Base-by-base conservation (phyloP, 306 rosid genomes). In the Prunus fruticosa region DNA sequence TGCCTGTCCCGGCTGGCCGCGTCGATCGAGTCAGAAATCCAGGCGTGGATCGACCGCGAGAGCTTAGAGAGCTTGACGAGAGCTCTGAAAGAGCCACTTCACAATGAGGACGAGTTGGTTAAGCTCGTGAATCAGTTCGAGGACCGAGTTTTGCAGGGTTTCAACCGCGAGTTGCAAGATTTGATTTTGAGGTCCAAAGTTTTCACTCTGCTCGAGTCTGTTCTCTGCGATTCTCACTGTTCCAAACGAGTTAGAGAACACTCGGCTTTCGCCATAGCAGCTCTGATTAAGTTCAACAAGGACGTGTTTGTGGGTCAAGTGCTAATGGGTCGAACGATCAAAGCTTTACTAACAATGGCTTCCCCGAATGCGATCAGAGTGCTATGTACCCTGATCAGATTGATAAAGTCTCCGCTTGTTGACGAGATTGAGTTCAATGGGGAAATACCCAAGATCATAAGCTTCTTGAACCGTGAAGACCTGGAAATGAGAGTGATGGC, bases 271-370 rank as follows among this genome's bases (percentile, higher is more conserved):
- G 86, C 80, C 0, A 75, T 90, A 0, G 85, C 82, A 0, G 93
- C 86, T 50, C 61, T 89, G 88, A 91, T 90, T 20, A 60, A 77
- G 30, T 92, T 95, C 90, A 95, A 95, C 79, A 95, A 90, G 74
- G 97, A 95, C 64, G 97, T 95, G 2, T 95, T 95, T 78, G 97
- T 90, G 9, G 98, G 97, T 2, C 86, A 90, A 70, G 93, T 92
- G 4, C 60, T 88, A 3, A 86, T 92, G 89, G 89, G 91, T 13
- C 91, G 86, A 2, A 89, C 93, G 0, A 72, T 76, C 13, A 72
- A 75, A 1, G 92, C 93, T 0, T 63, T 95, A 41, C 27, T 89
- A 0, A 64, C 81, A 34, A 90, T 90, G 83, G 82, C 80, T 18
- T 86, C 97, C 0, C 22, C 79, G 2, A 34, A 60, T 27, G 87